These are phyloP conservation scores for Petunia hybrid DNA, from an alignment of 305 asterid genomes.

Conservation along the genomic window DNA sequence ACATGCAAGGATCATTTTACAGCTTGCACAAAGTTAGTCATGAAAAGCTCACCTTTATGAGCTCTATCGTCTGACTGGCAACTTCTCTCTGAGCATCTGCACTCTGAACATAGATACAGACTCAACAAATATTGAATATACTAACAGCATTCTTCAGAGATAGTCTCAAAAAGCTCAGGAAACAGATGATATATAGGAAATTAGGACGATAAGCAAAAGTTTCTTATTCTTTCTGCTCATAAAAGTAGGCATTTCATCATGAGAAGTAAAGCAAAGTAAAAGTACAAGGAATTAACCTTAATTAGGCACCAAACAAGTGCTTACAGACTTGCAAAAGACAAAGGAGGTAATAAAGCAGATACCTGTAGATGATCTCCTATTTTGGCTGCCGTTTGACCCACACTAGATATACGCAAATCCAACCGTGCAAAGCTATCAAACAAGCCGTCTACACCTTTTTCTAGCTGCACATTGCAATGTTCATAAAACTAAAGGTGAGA, in stretches of 20 bases:
- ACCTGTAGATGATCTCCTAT: constrained; percentile 99
- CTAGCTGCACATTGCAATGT: constrained; percentile 64
- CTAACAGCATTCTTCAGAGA: constrained; percentile 15
- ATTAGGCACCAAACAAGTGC: constrained; percentile 21
- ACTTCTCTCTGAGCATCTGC: constrained; percentile 99
- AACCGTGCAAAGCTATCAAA: constrained; percentile 92
- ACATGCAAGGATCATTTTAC: not conserved
- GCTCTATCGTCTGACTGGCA: constrained; percentile 98
- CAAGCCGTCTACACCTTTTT: constrained; percentile 97
- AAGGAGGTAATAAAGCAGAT: constrained; percentile 23
- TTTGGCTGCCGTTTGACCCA: constrained; percentile 99
- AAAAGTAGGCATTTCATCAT: not conserved
- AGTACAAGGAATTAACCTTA: constrained; percentile 6
- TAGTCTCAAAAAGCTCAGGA: constrained; percentile 17
- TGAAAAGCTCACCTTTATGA: constrained; percentile 72
- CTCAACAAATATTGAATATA: constrained; percentile 14
- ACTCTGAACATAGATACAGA: constrained; percentile 56
- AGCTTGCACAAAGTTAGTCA: not conserved
- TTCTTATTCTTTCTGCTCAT: constrained; percentile 19
- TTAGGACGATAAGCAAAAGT: constrained; percentile 2
- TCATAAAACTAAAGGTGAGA: constrained; percentile 19
- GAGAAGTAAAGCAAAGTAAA: not conserved
- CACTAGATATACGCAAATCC: constrained; percentile 98
- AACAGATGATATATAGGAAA: not conserved
- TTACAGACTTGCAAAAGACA: constrained; percentile 27